phyloP scores from a whole-genome alignment of 2,329 filamentous ascomycete genomes.

The Akanthomyces uredinophilus region DNA sequence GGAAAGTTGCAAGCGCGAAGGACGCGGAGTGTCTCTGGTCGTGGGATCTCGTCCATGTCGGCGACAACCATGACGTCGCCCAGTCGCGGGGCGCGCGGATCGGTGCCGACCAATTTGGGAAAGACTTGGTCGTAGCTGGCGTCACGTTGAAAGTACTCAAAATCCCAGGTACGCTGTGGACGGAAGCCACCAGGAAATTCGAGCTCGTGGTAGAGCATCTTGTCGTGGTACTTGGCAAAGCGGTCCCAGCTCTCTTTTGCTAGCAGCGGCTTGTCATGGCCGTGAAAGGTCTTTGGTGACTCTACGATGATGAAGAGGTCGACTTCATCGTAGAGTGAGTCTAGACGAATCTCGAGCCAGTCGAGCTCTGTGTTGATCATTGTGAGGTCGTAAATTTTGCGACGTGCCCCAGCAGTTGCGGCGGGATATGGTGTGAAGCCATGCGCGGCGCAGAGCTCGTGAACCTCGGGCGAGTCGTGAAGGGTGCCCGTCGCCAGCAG shows the following conservation, averaged over 20 bases:
- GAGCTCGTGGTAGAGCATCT: constrained; percentile 57
- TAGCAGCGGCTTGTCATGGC: constrained; percentile 47
- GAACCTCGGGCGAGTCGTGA: constrained; percentile 2
- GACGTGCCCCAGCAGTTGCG: constrained; percentile 20
- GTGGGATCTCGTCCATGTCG: constrained; percentile 56
- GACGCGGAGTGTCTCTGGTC: constrained; percentile 42
- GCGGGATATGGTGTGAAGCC: constrained; percentile 27
- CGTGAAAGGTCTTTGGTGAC: constrained; percentile 54
- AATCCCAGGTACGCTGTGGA: constrained; percentile 40
- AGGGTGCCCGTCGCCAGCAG: constrained; percentile 1
- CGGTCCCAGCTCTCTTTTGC: constrained; percentile 47
- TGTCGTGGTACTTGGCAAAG: constrained; percentile 49
- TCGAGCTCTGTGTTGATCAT: constrained; percentile 61
- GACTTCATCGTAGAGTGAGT: constrained; percentile 51
- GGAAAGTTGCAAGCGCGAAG: constrained; percentile 51
- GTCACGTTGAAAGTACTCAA: constrained; percentile 49
- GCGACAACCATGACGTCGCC: constrained; percentile 56
- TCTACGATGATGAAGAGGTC: constrained; percentile 64
- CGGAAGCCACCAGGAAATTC: constrained; percentile 38
- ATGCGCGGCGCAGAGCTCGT: constrained; percentile 27
- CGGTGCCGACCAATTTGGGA: constrained; percentile 37
- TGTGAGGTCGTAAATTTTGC: constrained; percentile 47
- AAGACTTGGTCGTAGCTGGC: constrained; percentile 55
- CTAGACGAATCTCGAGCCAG: constrained; percentile 59
- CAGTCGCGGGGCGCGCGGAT: constrained; percentile 31